Conservation (phyloP, 495 filamentous ascomycete species). For the Neurospora sp. region DNA sequence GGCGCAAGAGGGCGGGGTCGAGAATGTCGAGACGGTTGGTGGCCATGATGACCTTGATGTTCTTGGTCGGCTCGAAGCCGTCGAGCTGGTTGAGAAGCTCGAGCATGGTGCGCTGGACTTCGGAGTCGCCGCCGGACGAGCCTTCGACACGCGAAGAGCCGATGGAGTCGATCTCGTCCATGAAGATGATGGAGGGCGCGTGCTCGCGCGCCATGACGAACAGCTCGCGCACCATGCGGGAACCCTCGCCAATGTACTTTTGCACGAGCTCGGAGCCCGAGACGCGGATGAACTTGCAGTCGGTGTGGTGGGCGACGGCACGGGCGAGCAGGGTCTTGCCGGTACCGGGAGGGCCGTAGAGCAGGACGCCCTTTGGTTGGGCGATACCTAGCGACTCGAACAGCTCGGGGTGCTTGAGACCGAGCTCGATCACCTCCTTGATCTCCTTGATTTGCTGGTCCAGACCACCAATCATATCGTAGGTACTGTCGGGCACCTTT, state of each 20-base stretch:
- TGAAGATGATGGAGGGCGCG: slow-evolving; percentile 99
- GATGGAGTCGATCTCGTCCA: slow-evolving; percentile 99
- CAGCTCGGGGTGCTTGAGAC: slow-evolving; percentile 93
- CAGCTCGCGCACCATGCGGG: slow-evolving; percentile 95
- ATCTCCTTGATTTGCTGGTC: slow-evolving; percentile 99
- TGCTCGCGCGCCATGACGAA: slow-evolving; percentile 99
- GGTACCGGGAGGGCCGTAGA: slow-evolving; percentile 94
- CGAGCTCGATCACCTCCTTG: slow-evolving; percentile 99
- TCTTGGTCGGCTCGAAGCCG: slow-evolving; percentile 98
- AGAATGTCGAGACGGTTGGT: slow-evolving; percentile 97
- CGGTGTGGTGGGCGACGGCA: slow-evolving; percentile 94
- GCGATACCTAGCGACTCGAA: slow-evolving; percentile 98
- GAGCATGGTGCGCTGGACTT: slow-evolving; percentile 98
- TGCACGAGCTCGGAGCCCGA: slow-evolving; percentile 94
- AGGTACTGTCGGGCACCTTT: slow-evolving; percentile 98
- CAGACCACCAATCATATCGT: slow-evolving; percentile 99
- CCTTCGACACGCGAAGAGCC: slow-evolving; percentile 94
- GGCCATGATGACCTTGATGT: slow-evolving; percentile 99
- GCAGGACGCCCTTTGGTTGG: slow-evolving; percentile 92
- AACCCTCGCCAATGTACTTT: slow-evolving; percentile 98
- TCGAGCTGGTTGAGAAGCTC: slow-evolving; percentile 97
- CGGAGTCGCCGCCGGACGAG: slow-evolving; percentile 90
- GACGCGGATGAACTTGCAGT: slow-evolving; percentile 98
- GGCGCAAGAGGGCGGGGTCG: slow-evolving; percentile 86
- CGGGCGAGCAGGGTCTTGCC: slow-evolving; percentile 94